Evolutionary conservation across 2,329 filamentous ascomycete species (phyloP), one percentile per base, ranked within the genome.

Genomic region (Scedosporium aurantiacum): DNA sequence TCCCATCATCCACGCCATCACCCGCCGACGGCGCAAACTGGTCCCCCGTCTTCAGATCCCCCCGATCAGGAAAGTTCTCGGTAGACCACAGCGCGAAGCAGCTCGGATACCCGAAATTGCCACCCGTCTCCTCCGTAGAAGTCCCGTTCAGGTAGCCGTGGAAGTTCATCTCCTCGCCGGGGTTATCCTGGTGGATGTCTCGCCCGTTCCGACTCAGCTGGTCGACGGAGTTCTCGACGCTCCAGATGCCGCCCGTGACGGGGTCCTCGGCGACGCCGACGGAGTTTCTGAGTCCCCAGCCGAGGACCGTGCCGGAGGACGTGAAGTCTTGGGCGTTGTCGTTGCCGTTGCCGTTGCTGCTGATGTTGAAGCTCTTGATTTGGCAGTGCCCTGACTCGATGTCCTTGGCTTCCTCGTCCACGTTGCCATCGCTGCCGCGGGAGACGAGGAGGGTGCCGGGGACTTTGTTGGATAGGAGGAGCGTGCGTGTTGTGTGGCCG

Each of bases 131-230:
- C 62, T 63, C 63, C 16, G 55, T 37, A 4, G 64, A 66, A 55
- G 32, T 37, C 32, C 68, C 65, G 61, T 65, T 67, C 41, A 88
- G 75, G 58, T 77, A 78, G 2, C 87, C 86, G 65, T 87, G 83
- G 69, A 81, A 89, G 70, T 90, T 90, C 70, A 90, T 71, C 70
- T 90, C 85, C 68, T 90, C 87, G 21, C 82, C 87, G 0, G 87
- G 87, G 67, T 90, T 89, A 64, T 86, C 75, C 65, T 82, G 73
- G 66, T 88, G 84, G 55, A 88, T 79, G 65, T 87, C 83, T 10
- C 73, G 66, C 6, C 78, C 80, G 25, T 74, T 67, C 27, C 86
- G 78, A 32, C 73, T 68, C 52, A 89, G 74, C 25, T 87, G 70
- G 69, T 89, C 86, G 5, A 82, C 82, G 16, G 80, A 83, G 71